Percentiles rank a stretch among this genome's conserved stretches.
These are phyloP conservation scores for Solanum gandarillasii DNA, from an alignment of 257 asterid genomes.

Conservation along the genomic window DNA sequence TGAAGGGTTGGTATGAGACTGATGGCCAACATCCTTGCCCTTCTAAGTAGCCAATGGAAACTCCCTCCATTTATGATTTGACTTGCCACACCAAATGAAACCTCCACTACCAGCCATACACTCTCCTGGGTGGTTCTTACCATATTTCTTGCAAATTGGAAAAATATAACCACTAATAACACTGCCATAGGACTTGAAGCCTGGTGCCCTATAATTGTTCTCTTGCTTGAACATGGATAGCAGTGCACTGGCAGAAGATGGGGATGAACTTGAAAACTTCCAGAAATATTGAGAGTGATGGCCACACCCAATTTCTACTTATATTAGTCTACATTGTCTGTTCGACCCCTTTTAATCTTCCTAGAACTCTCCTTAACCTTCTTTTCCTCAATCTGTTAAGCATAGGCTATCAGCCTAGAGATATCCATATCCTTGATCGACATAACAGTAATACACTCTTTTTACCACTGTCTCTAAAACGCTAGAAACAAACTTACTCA, in stretches of 20 bases:
- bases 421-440: too few relatives aligned
- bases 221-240: too few relatives aligned
- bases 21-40: not conserved
- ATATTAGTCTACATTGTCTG: too few relatives aligned
- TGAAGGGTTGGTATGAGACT: too few relatives aligned
- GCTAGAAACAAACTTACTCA: not conserved
- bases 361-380: too few relatives aligned
- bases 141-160: not conserved
- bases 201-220: not conserved
- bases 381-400: not conserved
- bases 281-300: not conserved
- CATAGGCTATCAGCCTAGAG: not conserved
- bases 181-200: too few relatives aligned
- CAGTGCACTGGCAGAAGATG: not conserved
- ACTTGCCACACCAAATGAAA: too few relatives aligned
- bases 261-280: not conserved
- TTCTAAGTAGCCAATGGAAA: not conserved
- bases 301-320: fast-evolving
- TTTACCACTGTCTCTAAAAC: not conserved
- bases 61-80: too few relatives aligned
- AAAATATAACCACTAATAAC: not conserved
- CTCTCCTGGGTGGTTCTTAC: not conserved
- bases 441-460: too few relatives aligned
- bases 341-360: too few relatives aligned
- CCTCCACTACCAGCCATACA: not conserved